phyloP scores from a whole-genome alignment of 176 grass and related monocot genomes.

The Hordeum marinum region DNA sequence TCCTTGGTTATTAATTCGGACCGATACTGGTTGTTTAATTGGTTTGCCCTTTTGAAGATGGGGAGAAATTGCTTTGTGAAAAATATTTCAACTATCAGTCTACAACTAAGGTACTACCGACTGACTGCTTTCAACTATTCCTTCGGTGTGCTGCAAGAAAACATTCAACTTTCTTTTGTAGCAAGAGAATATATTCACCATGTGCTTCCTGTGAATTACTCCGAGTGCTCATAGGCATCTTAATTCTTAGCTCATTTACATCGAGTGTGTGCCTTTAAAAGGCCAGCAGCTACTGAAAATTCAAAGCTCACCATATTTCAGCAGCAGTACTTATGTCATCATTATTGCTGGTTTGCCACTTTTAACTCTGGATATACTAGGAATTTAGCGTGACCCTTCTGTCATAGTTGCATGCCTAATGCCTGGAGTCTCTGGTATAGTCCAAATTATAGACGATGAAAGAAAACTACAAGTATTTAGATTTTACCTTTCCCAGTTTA shows the following conservation, averaged over 20 bases:
- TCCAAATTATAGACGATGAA: not conserved
- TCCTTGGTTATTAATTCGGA: constrained; percentile 12
- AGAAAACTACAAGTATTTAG: not conserved
- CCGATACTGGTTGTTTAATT: constrained; percentile 21
- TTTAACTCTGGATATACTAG: not conserved
- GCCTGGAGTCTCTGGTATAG: not conserved
- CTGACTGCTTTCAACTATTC: not conserved
- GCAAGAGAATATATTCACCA: not conserved
- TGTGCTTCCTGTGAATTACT: not conserved
- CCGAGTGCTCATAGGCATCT: not conserved
- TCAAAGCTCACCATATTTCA: not conserved
- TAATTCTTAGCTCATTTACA: not conserved
- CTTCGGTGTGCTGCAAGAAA: not conserved
- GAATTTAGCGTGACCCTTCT: not conserved
- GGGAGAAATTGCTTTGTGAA: not conserved
- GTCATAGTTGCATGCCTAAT: not conserved
- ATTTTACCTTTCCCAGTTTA: not conserved
- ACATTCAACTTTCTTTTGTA: not conserved
- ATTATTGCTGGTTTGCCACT: not conserved
- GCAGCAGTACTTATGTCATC: not conserved
- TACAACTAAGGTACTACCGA: not conserved
- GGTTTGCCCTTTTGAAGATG: constrained; percentile 26
- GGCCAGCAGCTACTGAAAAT: not conserved
- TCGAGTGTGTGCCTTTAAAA: not conserved
- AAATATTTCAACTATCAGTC: not conserved